Percentiles rank a stretch among this genome's conserved stretches.
These are phyloP conservation scores for Buddleja alternifolia DNA, from an alignment of 257 asterid species.

Conservation along the genomic window DNA sequence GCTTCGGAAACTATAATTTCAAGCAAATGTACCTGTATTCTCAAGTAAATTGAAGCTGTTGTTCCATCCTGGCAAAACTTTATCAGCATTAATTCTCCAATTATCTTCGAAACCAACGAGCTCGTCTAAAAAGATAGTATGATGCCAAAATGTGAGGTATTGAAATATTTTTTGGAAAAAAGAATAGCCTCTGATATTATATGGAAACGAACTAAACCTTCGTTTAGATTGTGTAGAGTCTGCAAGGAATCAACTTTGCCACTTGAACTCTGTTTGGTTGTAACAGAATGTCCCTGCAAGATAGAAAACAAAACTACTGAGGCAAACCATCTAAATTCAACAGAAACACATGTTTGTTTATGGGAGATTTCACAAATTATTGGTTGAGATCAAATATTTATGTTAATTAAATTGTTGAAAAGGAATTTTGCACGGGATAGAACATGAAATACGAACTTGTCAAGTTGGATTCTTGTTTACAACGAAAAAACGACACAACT, in stretches of 20 bases:
- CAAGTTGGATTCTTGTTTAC: background rate
- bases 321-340: background rate
- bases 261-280: slow-evolving; percentile 53
- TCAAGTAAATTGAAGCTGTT: slow-evolving; percentile 61
- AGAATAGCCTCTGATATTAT: background rate
- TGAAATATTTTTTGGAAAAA: background rate
- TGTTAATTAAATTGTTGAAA: background rate
- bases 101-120: slow-evolving; percentile 72
- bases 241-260: slow-evolving; percentile 66
- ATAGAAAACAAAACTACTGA: slow-evolving; percentile 8
- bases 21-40: slow-evolving; percentile 47
- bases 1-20: background rate
- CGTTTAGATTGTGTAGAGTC: slow-evolving; percentile 84
- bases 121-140: slow-evolving; percentile 51
- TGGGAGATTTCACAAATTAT: background rate
- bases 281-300: slow-evolving; percentile 76
- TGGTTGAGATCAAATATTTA: background rate
- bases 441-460: background rate
- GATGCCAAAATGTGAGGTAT: slow-evolving; percentile 16
- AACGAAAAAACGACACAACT: background rate
- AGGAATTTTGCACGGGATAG: background rate
- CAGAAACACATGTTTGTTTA: background rate
- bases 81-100: slow-evolving; percentile 72
- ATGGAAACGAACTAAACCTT: slow-evolving; percentile 51
- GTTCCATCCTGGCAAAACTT: slow-evolving; percentile 69